These are phyloP conservation scores for Lathyrus sativus DNA, from an alignment of 306 rosid species.

Conservation along the genomic window DNA sequence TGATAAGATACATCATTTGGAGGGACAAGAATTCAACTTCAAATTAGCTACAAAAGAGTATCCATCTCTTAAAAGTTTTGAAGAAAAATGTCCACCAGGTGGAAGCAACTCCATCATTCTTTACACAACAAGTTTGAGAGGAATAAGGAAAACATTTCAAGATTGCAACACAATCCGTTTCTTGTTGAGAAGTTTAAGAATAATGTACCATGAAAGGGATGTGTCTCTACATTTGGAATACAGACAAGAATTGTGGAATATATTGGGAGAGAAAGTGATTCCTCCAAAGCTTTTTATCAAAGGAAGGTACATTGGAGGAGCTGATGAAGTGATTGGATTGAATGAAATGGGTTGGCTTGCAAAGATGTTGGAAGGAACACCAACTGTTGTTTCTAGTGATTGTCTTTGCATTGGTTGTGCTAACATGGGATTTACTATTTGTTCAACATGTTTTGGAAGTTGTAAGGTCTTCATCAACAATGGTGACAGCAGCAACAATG, in stretches of 20 bases:
- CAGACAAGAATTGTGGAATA: conserved; percentile 78
- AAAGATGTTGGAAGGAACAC: conserved; percentile 79
- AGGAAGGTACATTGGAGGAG: conserved; percentile 92
- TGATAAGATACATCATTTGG: conserved; percentile 47
- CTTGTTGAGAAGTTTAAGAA: conserved; percentile 71
- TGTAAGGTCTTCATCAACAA: conserved; percentile 58
- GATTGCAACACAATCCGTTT: conserved; percentile 70
- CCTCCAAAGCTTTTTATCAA: conserved; percentile 91
- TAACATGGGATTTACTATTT: conserved; percentile 62
- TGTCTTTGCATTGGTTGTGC: conserved; percentile 65
- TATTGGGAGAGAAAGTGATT: conserved; percentile 66
- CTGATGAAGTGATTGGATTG: conserved; percentile 78
- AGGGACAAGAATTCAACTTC: conserved; percentile 39
- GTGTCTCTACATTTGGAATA: conserved; percentile 78
- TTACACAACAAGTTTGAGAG: conserved; percentile 85
- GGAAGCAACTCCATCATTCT: conserved; percentile 63
- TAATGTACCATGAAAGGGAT: conserved; percentile 73
- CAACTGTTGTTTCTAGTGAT: conserved; percentile 30
- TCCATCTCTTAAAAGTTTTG: conserved; percentile 58
- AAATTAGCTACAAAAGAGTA: conserved; percentile 28
- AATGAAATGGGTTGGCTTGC: conserved; percentile 80
- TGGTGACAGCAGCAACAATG: conserved; percentile 27
- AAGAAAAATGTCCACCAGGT: conserved; percentile 80
- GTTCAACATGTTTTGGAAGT: conserved; percentile 76
- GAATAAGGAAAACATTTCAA: conserved; percentile 82